Evolutionary conservation across 2,329 filamentous ascomycete species (phyloP).

Genomic region (Claviceps lovelessii): DNA sequence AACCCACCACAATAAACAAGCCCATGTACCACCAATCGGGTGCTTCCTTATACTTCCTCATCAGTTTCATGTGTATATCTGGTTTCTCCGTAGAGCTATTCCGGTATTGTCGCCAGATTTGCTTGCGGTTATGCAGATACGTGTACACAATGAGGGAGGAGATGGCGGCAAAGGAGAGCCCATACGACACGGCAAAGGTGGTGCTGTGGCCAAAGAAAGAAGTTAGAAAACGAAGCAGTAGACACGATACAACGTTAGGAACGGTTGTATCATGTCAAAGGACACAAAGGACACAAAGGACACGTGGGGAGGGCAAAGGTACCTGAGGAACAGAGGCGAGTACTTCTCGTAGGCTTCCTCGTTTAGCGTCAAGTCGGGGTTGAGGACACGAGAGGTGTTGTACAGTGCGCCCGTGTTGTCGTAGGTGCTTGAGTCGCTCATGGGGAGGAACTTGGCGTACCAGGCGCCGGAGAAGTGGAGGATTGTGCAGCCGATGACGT

Average conservation of each 20-base stretch:
- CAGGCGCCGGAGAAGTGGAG: constrained; percentile 54
- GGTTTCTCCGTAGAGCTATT: constrained; percentile 45
- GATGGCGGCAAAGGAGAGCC: constrained; percentile 58
- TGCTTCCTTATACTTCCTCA: constrained; percentile 48
- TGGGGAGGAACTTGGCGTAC: constrained; percentile 51
- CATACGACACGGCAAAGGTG: constrained; percentile 56
- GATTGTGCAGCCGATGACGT: constrained; percentile 41
- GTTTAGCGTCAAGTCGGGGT: constrained; percentile 46
- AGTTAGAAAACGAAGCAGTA: not conserved
- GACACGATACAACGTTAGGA: not conserved
- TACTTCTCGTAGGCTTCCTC: constrained; percentile 50
- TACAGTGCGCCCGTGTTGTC: constrained; percentile 54
- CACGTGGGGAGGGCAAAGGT: no score
- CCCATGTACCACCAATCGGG: constrained; percentile 50
- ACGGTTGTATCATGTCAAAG: not conserved
- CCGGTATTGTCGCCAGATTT: constrained; percentile 49
- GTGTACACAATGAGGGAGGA: constrained; percentile 55
- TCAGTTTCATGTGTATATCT: constrained; percentile 50
- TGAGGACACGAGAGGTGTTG: constrained; percentile 50
- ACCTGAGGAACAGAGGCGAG: constrained; percentile 52
- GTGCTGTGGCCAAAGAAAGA: constrained; percentile 34
- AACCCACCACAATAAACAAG: constrained; percentile 39
- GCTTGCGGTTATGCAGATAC: constrained; percentile 49
- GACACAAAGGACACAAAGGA: constrained; percentile 1
- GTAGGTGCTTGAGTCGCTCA: constrained; percentile 55